These are phyloP conservation scores for Orbilia quercus DNA, from an alignment of 2,329 filamentous ascomycete species.

Conservation along the genomic window DNA sequence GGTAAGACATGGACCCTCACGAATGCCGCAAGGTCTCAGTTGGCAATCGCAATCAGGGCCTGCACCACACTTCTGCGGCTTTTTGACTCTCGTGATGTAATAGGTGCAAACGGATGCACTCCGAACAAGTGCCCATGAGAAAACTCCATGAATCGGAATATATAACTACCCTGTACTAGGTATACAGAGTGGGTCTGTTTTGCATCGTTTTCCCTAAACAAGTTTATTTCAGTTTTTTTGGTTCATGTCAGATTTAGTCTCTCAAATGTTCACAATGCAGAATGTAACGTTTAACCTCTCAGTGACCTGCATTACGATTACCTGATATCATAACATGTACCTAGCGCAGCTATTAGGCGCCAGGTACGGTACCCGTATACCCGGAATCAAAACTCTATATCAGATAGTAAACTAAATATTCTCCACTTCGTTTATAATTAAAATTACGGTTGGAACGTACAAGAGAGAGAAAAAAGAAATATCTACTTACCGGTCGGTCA, in stretches of 20 bases:
- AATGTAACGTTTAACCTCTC: neutral
- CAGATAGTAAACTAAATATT: too few relatives aligned
- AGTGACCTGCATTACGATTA: neutral
- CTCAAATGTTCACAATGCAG: too few relatives aligned
- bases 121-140: slow-evolving; percentile 3
- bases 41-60: slow-evolving; percentile 26
- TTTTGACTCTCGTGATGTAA: slow-evolving; percentile 42
- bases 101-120: slow-evolving; percentile 19
- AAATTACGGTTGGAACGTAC: neutral
- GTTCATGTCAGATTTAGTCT: too few relatives aligned
- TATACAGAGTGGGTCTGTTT: slow-evolving; percentile 4
- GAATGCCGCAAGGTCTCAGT: slow-evolving; percentile 46
- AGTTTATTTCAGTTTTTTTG: too few relatives aligned
- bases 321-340: too few relatives aligned
- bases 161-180: neutral
- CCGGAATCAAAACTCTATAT: too few relatives aligned
- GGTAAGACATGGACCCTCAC: slow-evolving; percentile 16
- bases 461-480: too few relatives aligned
- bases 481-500: neutral
- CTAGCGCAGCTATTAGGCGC: too few relatives aligned
- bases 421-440: neutral
- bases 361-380: slow-evolving; percentile 29
- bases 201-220: too few relatives aligned
- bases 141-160: neutral
- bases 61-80: slow-evolving; percentile 14